A percentile compares a stretch with the other conserved stretches of the same genome.
Evolutionary conservation across 805 yeast genomes (phyloP).

Genomic region (Lipomyces orientalis): DNA sequence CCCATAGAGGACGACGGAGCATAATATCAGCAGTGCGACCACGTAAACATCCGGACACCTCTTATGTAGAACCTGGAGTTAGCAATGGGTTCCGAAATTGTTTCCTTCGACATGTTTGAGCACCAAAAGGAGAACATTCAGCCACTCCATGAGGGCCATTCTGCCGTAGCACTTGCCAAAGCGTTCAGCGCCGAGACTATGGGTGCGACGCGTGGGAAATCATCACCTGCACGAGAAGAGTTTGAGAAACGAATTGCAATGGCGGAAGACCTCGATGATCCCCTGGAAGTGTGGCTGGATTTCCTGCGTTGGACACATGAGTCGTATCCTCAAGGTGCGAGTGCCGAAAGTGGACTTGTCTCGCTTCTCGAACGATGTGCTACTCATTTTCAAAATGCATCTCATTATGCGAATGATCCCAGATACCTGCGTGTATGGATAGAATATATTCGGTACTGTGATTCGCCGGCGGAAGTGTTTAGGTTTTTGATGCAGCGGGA

Average conservation of each 20-base stretch:
- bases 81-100: slow-evolving; percentile 13
- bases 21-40: not conserved
- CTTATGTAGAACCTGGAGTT: not conserved
- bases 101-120: slow-evolving; percentile 56
- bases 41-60: not conserved
- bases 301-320: slow-evolving; percentile 76
- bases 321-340: slow-evolving; percentile 63
- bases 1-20: not conserved
- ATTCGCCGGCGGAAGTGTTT: slow-evolving; percentile 73
- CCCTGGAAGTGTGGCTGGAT: slow-evolving; percentile 74
- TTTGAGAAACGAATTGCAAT: slow-evolving; percentile 55
- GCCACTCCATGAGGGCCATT: slow-evolving; percentile 70
- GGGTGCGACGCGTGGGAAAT: slow-evolving; percentile 40
- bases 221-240: slow-evolving; percentile 31
- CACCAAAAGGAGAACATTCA: slow-evolving; percentile 76
- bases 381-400: slow-evolving; percentile 64
- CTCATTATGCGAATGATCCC: slow-evolving; percentile 79
- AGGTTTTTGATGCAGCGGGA: slow-evolving; percentile 70
- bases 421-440: slow-evolving; percentile 83
- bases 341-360: slow-evolving; percentile 68
- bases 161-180: slow-evolving; percentile 62
- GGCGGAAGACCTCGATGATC: slow-evolving; percentile 77
- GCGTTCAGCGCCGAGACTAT: slow-evolving; percentile 46
- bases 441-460: slow-evolving; percentile 70
- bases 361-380: slow-evolving; percentile 73